These are phyloP conservation scores for Starmera dryadoides DNA, from an alignment of 805 yeast genomes.

Conservation along the genomic window DNA sequence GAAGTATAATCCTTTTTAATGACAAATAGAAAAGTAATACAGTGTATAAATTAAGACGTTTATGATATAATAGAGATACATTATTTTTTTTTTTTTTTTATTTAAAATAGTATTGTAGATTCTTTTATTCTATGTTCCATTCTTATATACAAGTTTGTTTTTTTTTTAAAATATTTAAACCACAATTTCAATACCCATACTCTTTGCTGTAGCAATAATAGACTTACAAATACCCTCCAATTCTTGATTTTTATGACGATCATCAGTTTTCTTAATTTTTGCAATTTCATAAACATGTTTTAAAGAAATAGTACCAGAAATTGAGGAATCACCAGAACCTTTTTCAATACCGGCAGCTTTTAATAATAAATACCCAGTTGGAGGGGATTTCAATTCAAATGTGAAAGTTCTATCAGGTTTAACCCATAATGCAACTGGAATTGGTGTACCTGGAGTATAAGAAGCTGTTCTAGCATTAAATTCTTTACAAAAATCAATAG, in stretches of 20 bases:
- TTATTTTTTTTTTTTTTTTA: too few relatives aligned
- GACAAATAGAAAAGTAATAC: too few relatives aligned
- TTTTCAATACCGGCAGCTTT: constrained; percentile 76
- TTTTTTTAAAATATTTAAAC: constrained; percentile 29
- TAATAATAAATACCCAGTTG: constrained; percentile 78
- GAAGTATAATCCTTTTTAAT: too few relatives aligned
- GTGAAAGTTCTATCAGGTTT: constrained; percentile 88
- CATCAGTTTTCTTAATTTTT: constrained; percentile 83
- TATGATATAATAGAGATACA: too few relatives aligned
- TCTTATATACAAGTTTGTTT: constrained; percentile 3
- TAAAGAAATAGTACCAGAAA: constrained; percentile 62
- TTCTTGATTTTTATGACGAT: constrained; percentile 62
- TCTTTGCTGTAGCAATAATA: constrained; percentile 81
- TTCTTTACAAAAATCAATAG: constrained; percentile 96
- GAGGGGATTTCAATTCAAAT: constrained; percentile 85
- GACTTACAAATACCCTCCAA: constrained; percentile 75
- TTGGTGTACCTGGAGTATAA: constrained; percentile 78
- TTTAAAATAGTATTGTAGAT: too few relatives aligned
- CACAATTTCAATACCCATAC: constrained; percentile 79
- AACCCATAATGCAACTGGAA: constrained; percentile 79
- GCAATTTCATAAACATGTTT: constrained; percentile 95
- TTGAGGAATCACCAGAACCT: constrained; percentile 67
- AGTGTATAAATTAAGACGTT: too few relatives aligned
- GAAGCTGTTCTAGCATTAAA: constrained; percentile 95
- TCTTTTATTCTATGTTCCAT: neutral